phyloP scores from a whole-genome alignment of 2,329 filamentous ascomycete species.

The Sporothrix inflata region DNA sequence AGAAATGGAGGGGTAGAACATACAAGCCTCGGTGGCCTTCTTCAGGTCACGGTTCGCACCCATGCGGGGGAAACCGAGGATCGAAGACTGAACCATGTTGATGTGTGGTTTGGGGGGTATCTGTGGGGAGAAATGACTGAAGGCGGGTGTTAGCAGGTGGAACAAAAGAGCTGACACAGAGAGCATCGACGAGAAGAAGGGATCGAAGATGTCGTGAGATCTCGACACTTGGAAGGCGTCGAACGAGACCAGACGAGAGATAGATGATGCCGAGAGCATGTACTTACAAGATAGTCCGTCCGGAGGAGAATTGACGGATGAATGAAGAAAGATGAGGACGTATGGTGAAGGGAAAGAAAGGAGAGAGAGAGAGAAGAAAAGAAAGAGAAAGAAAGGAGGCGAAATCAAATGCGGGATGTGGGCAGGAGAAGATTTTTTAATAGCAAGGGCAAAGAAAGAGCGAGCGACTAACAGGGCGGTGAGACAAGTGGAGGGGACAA shows the following conservation, averaged over 20 bases:
- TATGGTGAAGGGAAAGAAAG: conserved; percentile 18
- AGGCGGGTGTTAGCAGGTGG: conserved; percentile 20
- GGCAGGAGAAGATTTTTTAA: conserved; percentile 29
- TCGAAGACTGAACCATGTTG: conserved; percentile 69
- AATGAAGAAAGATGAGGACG: conserved; percentile 4
- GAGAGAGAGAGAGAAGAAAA: conserved; percentile 26
- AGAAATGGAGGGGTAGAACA: conserved; percentile 47
- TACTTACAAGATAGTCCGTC: conserved; percentile 29
- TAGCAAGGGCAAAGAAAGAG: conserved; percentile 8
- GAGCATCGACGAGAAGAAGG: background rate
- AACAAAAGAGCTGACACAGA: background rate
- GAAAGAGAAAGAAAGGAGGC: conserved; percentile 30
- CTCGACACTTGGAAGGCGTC: background rate
- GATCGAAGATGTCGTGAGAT: background rate
- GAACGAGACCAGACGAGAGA: background rate
- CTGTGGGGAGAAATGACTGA: conserved; percentile 21
- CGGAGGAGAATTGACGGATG: conserved; percentile 29
- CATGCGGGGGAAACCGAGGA: conserved; percentile 99
- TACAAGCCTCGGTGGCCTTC: conserved; percentile 97
- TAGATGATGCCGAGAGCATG: background rate
- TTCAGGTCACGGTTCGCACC: conserved; percentile 98
- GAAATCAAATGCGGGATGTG: conserved; percentile 15
- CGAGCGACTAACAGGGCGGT: conserved; percentile 29
- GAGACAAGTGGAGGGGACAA: conserved; percentile 28
- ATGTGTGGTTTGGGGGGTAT: conserved; percentile 35